phyloP scores from a whole-genome alignment of 106 monocot genomes.

The Vanilla planifolia region DNA sequence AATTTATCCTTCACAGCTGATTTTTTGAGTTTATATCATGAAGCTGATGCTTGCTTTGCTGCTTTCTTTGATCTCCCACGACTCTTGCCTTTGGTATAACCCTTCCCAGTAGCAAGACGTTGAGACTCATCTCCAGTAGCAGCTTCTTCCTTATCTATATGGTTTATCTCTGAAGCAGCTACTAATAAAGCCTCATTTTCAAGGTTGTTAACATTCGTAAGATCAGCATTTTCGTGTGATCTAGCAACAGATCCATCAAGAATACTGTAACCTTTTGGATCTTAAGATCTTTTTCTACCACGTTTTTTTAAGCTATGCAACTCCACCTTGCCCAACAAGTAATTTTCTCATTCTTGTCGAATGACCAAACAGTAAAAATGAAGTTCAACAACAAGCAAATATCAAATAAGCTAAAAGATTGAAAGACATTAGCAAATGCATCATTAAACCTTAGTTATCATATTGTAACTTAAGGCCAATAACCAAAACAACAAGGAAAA shows the following conservation, averaged over 20 bases:
- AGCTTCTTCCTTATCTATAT: constrained; percentile 31
- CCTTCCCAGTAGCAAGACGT: constrained; percentile 2
- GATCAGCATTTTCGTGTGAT: constrained; percentile 38
- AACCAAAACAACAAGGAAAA: no score
- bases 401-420: no score
- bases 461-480: no score
- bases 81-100: constrained; percentile 32
- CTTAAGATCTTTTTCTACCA: constrained; percentile 49
- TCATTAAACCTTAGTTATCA: no score
- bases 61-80: constrained; percentile 30
- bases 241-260: constrained; percentile 62
- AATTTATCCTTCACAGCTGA: constrained; percentile 8
- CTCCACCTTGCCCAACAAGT: constrained; percentile 82
- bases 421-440: no score
- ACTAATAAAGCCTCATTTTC: constrained; percentile 85
- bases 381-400: not conserved
- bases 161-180: constrained; percentile 62
- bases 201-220: constrained; percentile 49
- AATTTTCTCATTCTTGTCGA: constrained; percentile 88
- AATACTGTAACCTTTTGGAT: constrained; percentile 86
- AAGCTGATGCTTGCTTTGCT: constrained; percentile 3
- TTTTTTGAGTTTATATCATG: constrained; percentile 22
- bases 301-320: constrained; percentile 53
- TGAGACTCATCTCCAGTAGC: constrained; percentile 14
- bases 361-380: constrained; percentile 45